Percentiles rank a stretch among this genome's conserved stretches.
phyloP scores from a whole-genome alignment of 1,139 yeast genomes.

The Kazachstania sp. region DNA sequence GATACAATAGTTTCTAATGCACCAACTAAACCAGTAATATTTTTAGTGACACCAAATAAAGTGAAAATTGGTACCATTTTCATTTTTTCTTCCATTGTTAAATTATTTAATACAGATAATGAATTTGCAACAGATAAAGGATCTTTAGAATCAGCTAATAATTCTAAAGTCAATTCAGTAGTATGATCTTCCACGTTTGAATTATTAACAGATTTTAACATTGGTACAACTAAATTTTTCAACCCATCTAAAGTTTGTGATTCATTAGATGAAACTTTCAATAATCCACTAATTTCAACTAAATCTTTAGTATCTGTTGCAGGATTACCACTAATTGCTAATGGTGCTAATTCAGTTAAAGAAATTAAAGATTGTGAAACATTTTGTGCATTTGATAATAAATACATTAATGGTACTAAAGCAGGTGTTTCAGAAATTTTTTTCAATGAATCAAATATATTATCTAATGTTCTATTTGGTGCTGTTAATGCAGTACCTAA shows the following conservation, averaged over 20 bases:
- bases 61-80: constrained; percentile 23
- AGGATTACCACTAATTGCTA: constrained; percentile 19
- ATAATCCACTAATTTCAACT: constrained; percentile 18
- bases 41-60: constrained; percentile 22
- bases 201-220: constrained; percentile 13
- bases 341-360: constrained; percentile 23
- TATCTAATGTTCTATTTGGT: constrained; percentile 17
- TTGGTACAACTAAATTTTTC: constrained; percentile 16
- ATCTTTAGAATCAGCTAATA: constrained; percentile 22
- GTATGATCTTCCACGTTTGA: constrained; percentile 12
- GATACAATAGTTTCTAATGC: constrained; percentile 24
- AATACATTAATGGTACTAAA: constrained; percentile 22
- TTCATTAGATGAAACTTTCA: constrained; percentile 21
- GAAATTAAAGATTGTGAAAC: constrained; percentile 20
- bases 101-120: constrained; percentile 16
- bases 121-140: constrained; percentile 21
- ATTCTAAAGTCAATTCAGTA: constrained; percentile 15
- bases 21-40: constrained; percentile 24
- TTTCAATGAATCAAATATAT: constrained; percentile 22
- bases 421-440: constrained; percentile 25
- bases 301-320: constrained; percentile 16
- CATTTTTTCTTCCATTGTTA: constrained; percentile 19
- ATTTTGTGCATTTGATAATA: constrained; percentile 23
- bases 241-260: constrained; percentile 20
- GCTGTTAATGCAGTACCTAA: constrained; percentile 29